A percentile compares a stretch with the other conserved stretches of the same genome.
Evolutionary conservation across 148 eudicot genomes (phyloP).

Genomic region (Salicornia ramosissima): DNA sequence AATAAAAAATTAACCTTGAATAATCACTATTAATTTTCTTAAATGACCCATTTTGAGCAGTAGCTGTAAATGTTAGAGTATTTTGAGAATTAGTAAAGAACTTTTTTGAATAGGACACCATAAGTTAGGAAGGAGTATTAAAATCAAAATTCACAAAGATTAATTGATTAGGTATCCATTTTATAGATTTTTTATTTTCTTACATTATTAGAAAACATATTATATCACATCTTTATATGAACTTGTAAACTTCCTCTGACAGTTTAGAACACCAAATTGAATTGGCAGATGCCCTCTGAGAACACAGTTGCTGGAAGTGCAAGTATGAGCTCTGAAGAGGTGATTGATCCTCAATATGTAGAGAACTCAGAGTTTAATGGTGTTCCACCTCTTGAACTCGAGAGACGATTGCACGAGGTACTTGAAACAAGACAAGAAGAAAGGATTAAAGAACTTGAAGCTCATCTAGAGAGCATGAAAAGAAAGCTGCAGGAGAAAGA

Average conservation of each 20-base stretch:
- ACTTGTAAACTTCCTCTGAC: background rate
- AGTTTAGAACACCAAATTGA: constrained; percentile 8
- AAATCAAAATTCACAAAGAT: too few species aligned
- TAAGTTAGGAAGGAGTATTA: too few species aligned
- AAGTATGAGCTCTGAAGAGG: constrained; percentile 30
- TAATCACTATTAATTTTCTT: too few species aligned
- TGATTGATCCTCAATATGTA: constrained; percentile 24
- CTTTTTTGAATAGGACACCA: too few species aligned
- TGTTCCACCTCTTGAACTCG: constrained; percentile 58
- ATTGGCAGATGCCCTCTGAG: constrained; percentile 31
- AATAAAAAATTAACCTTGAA: too few species aligned
- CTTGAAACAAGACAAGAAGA: constrained; percentile 54
- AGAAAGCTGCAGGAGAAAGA: constrained; percentile 49
- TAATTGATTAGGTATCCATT: too few species aligned
- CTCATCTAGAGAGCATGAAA: constrained; percentile 39
- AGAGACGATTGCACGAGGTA: constrained; percentile 61
- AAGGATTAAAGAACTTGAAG: constrained; percentile 61
- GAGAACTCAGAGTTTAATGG: constrained; percentile 32
- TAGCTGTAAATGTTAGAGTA: too few species aligned
- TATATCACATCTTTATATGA: background rate
- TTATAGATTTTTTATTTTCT: background rate
- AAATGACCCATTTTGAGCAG: too few species aligned
- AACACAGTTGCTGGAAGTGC: constrained; percentile 27
- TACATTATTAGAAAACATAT: background rate
- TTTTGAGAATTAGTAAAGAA: too few species aligned